phyloP scores from a whole-genome alignment of 2,329 filamentous ascomycete species.

The Botrytis fragariae region DNA sequence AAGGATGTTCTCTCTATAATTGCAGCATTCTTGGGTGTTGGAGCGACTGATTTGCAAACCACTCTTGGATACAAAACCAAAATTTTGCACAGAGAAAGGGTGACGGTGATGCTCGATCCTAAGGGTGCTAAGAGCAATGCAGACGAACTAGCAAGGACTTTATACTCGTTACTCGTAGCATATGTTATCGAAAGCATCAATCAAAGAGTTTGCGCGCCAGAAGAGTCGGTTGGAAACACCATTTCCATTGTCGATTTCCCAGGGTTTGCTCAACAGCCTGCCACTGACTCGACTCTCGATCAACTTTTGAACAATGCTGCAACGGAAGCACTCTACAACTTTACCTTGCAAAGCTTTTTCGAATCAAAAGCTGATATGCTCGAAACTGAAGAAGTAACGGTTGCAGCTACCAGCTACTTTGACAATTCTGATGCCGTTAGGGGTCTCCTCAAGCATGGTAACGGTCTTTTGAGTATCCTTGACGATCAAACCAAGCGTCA shows the following conservation, averaged over 20 bases:
- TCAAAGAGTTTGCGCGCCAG: slow-evolving; percentile 79
- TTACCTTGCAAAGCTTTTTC: slow-evolving; percentile 93
- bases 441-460: slow-evolving; percentile 86
- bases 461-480: slow-evolving; percentile 88
- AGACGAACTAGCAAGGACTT: slow-evolving; percentile 86
- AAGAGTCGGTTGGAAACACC: slow-evolving; percentile 89
- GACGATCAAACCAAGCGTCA: slow-evolving; percentile 93
- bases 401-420: slow-evolving; percentile 92
- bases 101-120: slow-evolving; percentile 98
- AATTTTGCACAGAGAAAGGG: slow-evolving; percentile 90
- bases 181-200: slow-evolving; percentile 94
- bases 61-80: slow-evolving; percentile 95
- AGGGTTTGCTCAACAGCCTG: slow-evolving; percentile 82
- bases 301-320: slow-evolving; percentile 95
- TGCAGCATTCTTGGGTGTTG: slow-evolving; percentile 91
- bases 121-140: slow-evolving; percentile 86
- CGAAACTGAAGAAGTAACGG: slow-evolving; percentile 88
- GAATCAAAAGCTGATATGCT: slow-evolving; percentile 90
- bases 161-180: slow-evolving; percentile 91
- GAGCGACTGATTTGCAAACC: slow-evolving; percentile 75
- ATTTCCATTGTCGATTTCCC: slow-evolving; percentile 96
- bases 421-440: slow-evolving; percentile 95
- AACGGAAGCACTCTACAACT: slow-evolving; percentile 86
- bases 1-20: slow-evolving; percentile 84
- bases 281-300: slow-evolving; percentile 82